These are phyloP conservation scores for Colletotrichum liriopes DNA, from an alignment of 2,329 filamentous ascomycete genomes.

Conservation along the genomic window DNA sequence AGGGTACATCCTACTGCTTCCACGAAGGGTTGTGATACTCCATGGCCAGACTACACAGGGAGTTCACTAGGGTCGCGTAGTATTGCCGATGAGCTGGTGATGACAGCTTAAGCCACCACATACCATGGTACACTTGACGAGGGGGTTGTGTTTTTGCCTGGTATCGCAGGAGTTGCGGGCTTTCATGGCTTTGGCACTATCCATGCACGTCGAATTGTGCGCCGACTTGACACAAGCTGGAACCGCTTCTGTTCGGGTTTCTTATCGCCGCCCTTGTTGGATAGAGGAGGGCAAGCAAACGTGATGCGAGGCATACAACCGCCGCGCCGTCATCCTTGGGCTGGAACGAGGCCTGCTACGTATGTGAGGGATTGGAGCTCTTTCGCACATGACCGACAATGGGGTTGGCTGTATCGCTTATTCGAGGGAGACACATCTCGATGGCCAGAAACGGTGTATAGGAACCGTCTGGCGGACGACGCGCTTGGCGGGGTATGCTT, in stretches of 20 bases:
- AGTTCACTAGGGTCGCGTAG: too few species aligned
- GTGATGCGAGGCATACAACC: not conserved
- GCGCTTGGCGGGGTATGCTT: not conserved
- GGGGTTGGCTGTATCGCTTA: not conserved
- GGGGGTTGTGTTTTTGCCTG: too few species aligned
- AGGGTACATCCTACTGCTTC: too few species aligned
- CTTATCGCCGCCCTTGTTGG: not conserved
- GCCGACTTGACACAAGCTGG: not conserved
- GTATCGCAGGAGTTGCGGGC: not conserved
- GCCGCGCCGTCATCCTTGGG: not conserved
- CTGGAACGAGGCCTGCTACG: not conserved
- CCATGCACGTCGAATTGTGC: not conserved
- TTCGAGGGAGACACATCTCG: constrained; percentile 14
- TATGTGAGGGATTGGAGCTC: not conserved
- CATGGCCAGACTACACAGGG: too few species aligned
- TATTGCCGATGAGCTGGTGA: too few species aligned
- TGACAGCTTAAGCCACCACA: too few species aligned
- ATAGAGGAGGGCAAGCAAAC: not conserved
- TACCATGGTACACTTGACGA: too few species aligned
- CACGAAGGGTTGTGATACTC: too few species aligned
- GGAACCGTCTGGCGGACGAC: not conserved
- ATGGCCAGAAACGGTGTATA: constrained; percentile 15
- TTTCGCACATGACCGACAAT: not conserved
- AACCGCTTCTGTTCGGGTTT: not conserved
- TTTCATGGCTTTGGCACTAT: not conserved